Conservation (phyloP, 2,329 filamentous ascomycete genomes). For the Sarocladium oryzae region DNA sequence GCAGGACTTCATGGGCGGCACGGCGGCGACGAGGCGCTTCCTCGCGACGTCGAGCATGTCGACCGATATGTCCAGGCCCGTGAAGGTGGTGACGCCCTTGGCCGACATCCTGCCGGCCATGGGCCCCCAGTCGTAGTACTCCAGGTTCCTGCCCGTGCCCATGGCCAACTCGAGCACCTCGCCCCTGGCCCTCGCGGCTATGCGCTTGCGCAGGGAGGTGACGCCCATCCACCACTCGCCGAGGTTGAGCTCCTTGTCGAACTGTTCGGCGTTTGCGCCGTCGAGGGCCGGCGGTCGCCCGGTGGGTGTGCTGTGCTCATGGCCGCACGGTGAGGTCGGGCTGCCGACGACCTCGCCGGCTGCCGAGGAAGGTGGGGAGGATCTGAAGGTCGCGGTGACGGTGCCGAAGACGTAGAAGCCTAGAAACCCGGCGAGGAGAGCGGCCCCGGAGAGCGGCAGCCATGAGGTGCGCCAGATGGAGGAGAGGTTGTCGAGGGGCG, state of each 20-base stretch:
- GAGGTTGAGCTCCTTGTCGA: slow-evolving; percentile 52
- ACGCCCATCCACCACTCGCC: slow-evolving; percentile 54
- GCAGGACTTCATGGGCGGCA: slow-evolving; percentile 30
- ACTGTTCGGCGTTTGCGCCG: slow-evolving; percentile 42
- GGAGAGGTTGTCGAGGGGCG: slow-evolving; percentile 26
- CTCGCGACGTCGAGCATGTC: slow-evolving; percentile 55
- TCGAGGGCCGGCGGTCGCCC: slow-evolving; percentile 42
- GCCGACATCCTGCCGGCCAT: slow-evolving; percentile 19
- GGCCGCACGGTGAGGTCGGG: slow-evolving; percentile 2
- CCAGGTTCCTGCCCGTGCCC: slow-evolving; percentile 55
- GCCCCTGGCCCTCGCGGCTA: slow-evolving; percentile 43
- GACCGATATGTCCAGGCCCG: slow-evolving; percentile 54
- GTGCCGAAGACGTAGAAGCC: slow-evolving; percentile 41
- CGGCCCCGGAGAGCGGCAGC: slow-evolving; percentile 39
- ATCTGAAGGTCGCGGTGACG: slow-evolving; percentile 27
- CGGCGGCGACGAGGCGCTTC: slow-evolving; percentile 39
- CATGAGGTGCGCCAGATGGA: slow-evolving; percentile 32
- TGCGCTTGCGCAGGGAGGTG: slow-evolving; percentile 38
- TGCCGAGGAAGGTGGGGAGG: slow-evolving; percentile 13
- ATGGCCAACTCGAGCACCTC: slow-evolving; percentile 58
- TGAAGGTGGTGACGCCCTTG: slow-evolving; percentile 45
- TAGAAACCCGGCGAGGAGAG: slow-evolving; percentile 37
- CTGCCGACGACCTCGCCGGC: background rate
- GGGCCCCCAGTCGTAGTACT: slow-evolving; percentile 50
- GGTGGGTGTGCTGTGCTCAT: slow-evolving; percentile 34